A percentile compares a stretch with the other conserved stretches of the same genome.
phyloP scores from a whole-genome alignment of 2,329 filamentous ascomycete genomes.

The Epichloe sp. region DNA sequence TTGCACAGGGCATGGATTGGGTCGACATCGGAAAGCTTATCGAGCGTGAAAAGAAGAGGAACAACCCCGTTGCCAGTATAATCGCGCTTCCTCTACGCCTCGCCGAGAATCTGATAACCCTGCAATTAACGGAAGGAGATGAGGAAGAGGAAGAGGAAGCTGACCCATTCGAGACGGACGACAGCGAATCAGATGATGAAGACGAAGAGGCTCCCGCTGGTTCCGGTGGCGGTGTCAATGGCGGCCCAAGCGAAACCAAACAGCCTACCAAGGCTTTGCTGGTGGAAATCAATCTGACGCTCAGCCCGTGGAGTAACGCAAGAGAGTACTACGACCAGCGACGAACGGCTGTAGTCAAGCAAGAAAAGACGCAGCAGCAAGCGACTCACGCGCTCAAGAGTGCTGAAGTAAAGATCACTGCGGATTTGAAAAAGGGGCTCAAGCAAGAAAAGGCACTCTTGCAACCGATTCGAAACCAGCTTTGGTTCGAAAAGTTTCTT shows the following conservation, averaged over 20 bases:
- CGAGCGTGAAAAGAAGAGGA: constrained; percentile 67
- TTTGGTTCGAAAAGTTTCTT: constrained; percentile 96
- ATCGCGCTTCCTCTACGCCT: constrained; percentile 83
- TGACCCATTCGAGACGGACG: constrained; percentile 52
- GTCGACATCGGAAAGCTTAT: constrained; percentile 79
- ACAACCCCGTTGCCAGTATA: constrained; percentile 74
- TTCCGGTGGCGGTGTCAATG: background rate
- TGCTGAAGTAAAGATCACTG: constrained; percentile 75
- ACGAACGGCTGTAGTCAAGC: constrained; percentile 70
- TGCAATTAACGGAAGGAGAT: constrained; percentile 61
- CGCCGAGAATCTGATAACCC: constrained; percentile 75
- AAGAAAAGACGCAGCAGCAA: constrained; percentile 73
- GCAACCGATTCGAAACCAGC: constrained; percentile 65
- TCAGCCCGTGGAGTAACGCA: constrained; percentile 82
- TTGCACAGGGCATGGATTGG: constrained; percentile 96
- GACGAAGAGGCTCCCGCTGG: constrained; percentile 12
- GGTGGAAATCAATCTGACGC: constrained; percentile 72
- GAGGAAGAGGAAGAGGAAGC: constrained; percentile 48
- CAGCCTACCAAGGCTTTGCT: constrained; percentile 42
- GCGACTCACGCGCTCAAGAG: constrained; percentile 76
- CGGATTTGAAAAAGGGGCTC: constrained; percentile 78
- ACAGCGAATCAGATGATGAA: constrained; percentile 35
- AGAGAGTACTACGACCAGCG: constrained; percentile 86
- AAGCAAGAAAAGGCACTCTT: constrained; percentile 87
- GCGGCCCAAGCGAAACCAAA: constrained; percentile 24